phyloP scores from a whole-genome alignment of 805 yeast genomes.

The Vanderwaltozyma yarrowii region DNA sequence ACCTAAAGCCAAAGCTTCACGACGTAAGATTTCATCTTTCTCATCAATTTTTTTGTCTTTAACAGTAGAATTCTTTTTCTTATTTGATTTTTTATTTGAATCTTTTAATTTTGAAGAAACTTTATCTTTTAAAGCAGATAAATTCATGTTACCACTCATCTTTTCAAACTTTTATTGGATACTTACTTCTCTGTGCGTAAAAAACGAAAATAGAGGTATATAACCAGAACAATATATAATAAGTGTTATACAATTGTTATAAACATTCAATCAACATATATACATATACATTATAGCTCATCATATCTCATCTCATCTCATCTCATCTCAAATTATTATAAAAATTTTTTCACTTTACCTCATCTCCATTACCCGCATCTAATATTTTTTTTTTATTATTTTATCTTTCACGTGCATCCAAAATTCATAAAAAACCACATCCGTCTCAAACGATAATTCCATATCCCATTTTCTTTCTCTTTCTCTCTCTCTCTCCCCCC shows the following conservation, averaged over 20 bases:
- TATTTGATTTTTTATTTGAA: conserved; percentile 13
- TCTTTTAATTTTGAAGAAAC: conserved; percentile 42
- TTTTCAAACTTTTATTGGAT: background rate
- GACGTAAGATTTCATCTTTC: conserved; percentile 33
- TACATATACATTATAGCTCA: conserved; percentile 2
- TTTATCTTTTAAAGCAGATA: conserved; percentile 53
- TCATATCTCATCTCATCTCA: conserved; percentile 14
- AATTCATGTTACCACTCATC: conserved; percentile 13
- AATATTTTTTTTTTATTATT: too few relatives aligned
- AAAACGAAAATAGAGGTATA: background rate
- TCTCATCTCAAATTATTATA: conserved; percentile 10
- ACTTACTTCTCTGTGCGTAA: background rate
- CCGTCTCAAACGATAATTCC: too few relatives aligned
- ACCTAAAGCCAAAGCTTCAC: conserved; percentile 72
- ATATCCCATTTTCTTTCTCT: too few relatives aligned
- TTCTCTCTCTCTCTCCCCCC: too few relatives aligned
- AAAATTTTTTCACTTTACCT: background rate
- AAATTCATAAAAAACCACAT: too few relatives aligned
- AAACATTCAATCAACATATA: too few relatives aligned
- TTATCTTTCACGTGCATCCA: too few relatives aligned
- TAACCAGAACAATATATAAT: too few relatives aligned
- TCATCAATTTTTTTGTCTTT: conserved; percentile 3
- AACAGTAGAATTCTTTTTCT: conserved; percentile 9
- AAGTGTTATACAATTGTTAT: too few relatives aligned
- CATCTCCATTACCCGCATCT: background rate